A percentile compares a stretch with the other conserved stretches of the same genome.
phyloP scores from a whole-genome alignment of 225 moss, liverwort and hornwort genomes.

The Ulota crispa region DNA sequence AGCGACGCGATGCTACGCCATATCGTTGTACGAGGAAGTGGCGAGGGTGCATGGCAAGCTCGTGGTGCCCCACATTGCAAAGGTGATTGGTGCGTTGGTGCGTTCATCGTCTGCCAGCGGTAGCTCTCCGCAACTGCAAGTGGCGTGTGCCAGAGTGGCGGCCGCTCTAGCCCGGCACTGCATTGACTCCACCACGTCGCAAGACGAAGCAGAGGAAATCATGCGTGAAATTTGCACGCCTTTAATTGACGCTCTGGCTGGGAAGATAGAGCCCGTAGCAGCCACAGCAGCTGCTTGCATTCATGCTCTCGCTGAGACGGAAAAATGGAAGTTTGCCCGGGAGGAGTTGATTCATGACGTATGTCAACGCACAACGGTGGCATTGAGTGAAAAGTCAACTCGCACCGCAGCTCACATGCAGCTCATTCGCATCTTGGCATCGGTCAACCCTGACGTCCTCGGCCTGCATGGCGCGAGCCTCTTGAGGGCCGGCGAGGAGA shows the following conservation, averaged over 20 bases:
- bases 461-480: constrained; percentile 52
- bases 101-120: constrained; percentile 69
- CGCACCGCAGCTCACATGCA: constrained; percentile 79
- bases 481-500: constrained; percentile 60
- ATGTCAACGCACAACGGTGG: constrained; percentile 59
- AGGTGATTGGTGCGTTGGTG: constrained; percentile 62
- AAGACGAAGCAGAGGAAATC: constrained; percentile 57
- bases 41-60: constrained; percentile 81
- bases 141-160: constrained; percentile 72
- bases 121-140: constrained; percentile 78
- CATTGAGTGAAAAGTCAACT: constrained; percentile 62
- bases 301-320: constrained; percentile 72
- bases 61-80: constrained; percentile 66
- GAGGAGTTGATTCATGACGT: constrained; percentile 58
- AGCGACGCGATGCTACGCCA: constrained; percentile 58
- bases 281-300: constrained; percentile 77
- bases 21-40: constrained; percentile 76
- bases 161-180: constrained; percentile 54
- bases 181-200: constrained; percentile 47
- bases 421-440: constrained; percentile 60
- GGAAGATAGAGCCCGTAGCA: constrained; percentile 81
- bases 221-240: constrained; percentile 63
- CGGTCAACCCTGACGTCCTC: constrained; percentile 51
- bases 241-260: constrained; percentile 56
- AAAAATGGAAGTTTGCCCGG: constrained; percentile 64